phyloP scores from a whole-genome alignment of 345 rosid genomes.

The Capsella bursapastoris region DNA sequence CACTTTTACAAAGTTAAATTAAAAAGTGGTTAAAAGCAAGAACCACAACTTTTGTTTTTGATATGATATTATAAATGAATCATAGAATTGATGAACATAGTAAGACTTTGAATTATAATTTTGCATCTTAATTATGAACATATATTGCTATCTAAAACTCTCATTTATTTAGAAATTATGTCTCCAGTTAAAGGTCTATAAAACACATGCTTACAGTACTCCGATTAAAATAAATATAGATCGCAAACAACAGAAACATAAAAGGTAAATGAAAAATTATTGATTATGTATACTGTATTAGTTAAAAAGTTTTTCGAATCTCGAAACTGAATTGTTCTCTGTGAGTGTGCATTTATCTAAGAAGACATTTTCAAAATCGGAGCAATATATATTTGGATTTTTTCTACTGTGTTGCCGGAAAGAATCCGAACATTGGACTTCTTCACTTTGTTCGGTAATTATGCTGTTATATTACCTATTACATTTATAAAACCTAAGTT shows the following conservation, averaged over 20 bases:
- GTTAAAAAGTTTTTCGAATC: constrained; percentile 6
- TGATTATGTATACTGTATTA: neutral
- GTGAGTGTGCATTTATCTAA: constrained; percentile 31
- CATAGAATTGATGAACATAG: neutral
- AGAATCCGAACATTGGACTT: constrained; percentile 42
- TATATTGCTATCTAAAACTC: neutral
- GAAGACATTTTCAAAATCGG: constrained; percentile 37
- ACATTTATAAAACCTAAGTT: constrained; percentile 33
- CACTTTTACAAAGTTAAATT: neutral
- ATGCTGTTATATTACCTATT: constrained; percentile 35
- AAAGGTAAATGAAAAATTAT: constrained; percentile 6
- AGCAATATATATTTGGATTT: constrained; percentile 26
- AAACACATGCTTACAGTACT: neutral
- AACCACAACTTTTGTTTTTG: neutral
- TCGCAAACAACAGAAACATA: neutral
- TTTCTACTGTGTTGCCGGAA: constrained; percentile 34
- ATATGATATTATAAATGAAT: neutral
- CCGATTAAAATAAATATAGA: neutral
- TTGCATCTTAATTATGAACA: neutral
- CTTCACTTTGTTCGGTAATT: constrained; percentile 41
- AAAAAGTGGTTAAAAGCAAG: constrained; percentile 1
- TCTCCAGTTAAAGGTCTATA: neutral
- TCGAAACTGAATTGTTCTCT: constrained; percentile 43
- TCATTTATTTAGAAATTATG: neutral
- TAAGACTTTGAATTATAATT: neutral